Evolutionary conservation across 2,329 filamentous ascomycete genomes (phyloP), one percentile per base, ranked within the genome.

Genomic region (Neonectria magnoliae): DNA sequence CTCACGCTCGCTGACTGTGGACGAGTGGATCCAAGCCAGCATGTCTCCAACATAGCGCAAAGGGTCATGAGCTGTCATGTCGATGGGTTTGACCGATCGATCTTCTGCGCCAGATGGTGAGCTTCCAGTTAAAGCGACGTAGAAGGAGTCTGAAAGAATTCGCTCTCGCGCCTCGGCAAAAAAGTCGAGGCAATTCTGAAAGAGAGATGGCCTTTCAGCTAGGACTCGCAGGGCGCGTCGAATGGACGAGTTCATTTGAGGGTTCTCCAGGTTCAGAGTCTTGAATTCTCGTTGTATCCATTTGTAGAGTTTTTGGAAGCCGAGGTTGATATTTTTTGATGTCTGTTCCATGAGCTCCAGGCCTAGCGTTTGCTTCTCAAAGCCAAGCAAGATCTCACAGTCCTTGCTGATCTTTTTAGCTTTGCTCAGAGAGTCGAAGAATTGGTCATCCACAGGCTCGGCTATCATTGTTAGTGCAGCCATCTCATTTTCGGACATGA

Each of bases 281-380:
- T 94, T 97, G 81, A 99, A 97, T 73, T 98, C 94, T 64, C 92
- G 90, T 76, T 98, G 94, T 20, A 97, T 90, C 95, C 95, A 99
- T 72, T 93, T 90, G 79, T 97, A 98, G 3, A 99, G 86, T 76
- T 98, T 99, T 76, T 99, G 95, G 72, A 96, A 99, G 5, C 93
- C 95, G 16, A 90, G 86, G 74, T 97, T 96, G 54, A 99, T 85
- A 66, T 93, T 89, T 64, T 93, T 93, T 0, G 94, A 94, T 60
- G 91, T 95, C 77, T 95, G 89, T 67, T 98, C 95, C 85, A 98
- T 94, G 53, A 98, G 87, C 73, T 98, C 94, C 4, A 97, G 83
- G 0, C 95, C 96, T 0, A 98, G 82, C 9, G 90, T 90, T 79
- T 98, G 94, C 72, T 94, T 93, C 77, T 98, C 94, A 31, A 94